Conservation (phyloP, 2,329 filamentous ascomycete genomes). For the Cytospora piceae region DNA sequence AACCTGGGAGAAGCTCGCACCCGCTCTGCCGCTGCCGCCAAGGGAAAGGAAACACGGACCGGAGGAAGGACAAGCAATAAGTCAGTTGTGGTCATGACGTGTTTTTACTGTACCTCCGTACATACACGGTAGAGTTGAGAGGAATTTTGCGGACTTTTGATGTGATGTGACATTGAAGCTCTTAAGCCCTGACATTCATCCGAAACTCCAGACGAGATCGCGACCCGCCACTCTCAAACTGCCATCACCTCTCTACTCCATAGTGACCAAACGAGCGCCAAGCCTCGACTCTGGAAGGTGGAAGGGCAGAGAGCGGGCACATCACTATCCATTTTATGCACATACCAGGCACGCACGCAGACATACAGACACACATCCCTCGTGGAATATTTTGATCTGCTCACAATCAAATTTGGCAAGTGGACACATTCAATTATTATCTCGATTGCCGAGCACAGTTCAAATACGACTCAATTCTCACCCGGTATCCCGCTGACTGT, state of each 20-base stretch:
- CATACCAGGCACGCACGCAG: background rate
- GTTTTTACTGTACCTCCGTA: background rate
- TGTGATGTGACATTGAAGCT: background rate
- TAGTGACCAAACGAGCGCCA: background rate
- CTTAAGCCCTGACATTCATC: background rate
- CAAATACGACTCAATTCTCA: conserved; percentile 13
- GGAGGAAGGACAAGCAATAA: conserved; percentile 1
- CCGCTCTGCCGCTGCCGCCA: background rate
- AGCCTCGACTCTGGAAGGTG: background rate
- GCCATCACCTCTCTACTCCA: background rate
- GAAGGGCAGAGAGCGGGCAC: background rate
- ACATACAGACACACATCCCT: conserved; percentile 2
- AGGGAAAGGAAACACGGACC: conserved; percentile 26
- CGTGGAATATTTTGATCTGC: conserved; percentile 20
- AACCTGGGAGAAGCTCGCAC: background rate
- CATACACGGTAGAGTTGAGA: background rate
- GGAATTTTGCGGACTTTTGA: background rate
- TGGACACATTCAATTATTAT: conserved; percentile 13
- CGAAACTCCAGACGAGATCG: conserved; percentile 1
- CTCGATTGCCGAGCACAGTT: conserved; percentile 26
- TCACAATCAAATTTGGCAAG: conserved; percentile 17
- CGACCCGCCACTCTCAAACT: background rate
- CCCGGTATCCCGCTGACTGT: conserved; percentile 1
- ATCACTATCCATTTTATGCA: background rate
- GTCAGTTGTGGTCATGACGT: conserved; percentile 15